Evolutionary conservation across 352 stramenopile species (phyloP), one percentile per base, ranked within the genome.

Genomic region (Globisporangium mamillatum): DNA sequence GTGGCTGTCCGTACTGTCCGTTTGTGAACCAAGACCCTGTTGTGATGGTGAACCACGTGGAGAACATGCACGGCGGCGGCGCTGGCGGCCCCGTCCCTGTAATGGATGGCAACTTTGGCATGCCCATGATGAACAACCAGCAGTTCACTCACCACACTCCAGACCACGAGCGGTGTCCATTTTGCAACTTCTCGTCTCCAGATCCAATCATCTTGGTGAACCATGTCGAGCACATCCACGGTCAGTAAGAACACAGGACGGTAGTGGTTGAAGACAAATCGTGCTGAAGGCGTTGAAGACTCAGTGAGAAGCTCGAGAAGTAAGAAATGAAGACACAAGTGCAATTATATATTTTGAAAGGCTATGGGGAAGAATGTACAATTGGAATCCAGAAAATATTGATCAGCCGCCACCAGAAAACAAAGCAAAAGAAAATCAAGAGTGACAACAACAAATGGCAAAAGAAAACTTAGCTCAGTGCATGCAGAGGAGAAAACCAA

Each of bases 121-220:
- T 71, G 50, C 56, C 63, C 27, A 54, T 69, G 59, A 27, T 63
- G 41, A 71, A 46, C 6, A 36, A 58, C 4, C 32, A 61, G 16
- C 54, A 27, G 50, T 64, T 48, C 16, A 48, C 56, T 27, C 67
- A 53, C 1, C 53, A 32, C 53, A 69, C 46, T 36, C 72, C 9
- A 1, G 74, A 79, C 57, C 76, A 77, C 56, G 73, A 91, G 58
- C 60, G 73, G 68, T 94, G 86, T 74, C 86, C 86, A 10, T 81
- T 80, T 71, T 94, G 86, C 64, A 65, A 65, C 24, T 94, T 90
- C 63, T 48, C 76, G 25, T 78, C 83, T 0, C 44, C 67, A 0
- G 80, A 94, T 63, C 68, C 82, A 16, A 80, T 91, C 22, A 82
- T 90, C 36, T 71, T 94, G 36, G 84, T 94, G 6, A 92, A 92